These are phyloP conservation scores for Quercus gilva DNA, from an alignment of 306 rosid genomes.

Conservation along the genomic window DNA sequence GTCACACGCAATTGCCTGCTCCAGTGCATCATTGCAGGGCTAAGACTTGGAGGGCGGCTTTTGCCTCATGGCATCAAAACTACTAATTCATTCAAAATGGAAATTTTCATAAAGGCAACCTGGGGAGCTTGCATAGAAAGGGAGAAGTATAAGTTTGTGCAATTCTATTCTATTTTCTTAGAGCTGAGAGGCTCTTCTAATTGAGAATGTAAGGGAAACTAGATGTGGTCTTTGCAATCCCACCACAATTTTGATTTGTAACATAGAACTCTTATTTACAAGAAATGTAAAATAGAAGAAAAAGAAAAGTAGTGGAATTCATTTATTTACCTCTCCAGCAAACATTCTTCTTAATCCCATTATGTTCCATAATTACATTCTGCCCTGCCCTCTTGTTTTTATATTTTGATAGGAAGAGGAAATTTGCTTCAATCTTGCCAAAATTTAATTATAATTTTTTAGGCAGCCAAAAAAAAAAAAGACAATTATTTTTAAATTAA, in stretches of 20 bases:
- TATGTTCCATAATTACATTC: background rate
- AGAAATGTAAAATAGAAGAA: constrained; percentile 67
- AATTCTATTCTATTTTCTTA: constrained; percentile 40
- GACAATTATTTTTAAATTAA: no score
- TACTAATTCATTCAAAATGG: constrained; percentile 40
- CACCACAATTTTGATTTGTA: constrained; percentile 95
- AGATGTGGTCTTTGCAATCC: constrained; percentile 74
- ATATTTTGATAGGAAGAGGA: background rate
- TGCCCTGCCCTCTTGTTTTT: background rate
- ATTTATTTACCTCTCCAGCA: constrained; percentile 28
- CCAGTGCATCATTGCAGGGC: constrained; percentile 21
- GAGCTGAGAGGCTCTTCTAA: constrained; percentile 55
- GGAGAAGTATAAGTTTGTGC: constrained; percentile 44
- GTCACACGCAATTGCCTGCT: constrained; percentile 22
- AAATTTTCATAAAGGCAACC: constrained; percentile 36
- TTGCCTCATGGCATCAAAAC: constrained; percentile 14
- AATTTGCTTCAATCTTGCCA: no score
- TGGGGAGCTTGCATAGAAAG: constrained; percentile 36
- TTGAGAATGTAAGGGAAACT: constrained; percentile 58
- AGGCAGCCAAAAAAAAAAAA: no score
- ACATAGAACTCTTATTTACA: constrained; percentile 66
- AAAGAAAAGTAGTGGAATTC: constrained; percentile 42
- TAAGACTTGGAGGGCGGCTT: constrained; percentile 27
- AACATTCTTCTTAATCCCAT: background rate
- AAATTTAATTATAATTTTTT: no score